A percentile compares a stretch with the other conserved stretches of the same genome.
These are phyloP conservation scores for Dentipellis fragilis DNA, from an alignment of 768 basidiomycete species.

Conservation along the genomic window DNA sequence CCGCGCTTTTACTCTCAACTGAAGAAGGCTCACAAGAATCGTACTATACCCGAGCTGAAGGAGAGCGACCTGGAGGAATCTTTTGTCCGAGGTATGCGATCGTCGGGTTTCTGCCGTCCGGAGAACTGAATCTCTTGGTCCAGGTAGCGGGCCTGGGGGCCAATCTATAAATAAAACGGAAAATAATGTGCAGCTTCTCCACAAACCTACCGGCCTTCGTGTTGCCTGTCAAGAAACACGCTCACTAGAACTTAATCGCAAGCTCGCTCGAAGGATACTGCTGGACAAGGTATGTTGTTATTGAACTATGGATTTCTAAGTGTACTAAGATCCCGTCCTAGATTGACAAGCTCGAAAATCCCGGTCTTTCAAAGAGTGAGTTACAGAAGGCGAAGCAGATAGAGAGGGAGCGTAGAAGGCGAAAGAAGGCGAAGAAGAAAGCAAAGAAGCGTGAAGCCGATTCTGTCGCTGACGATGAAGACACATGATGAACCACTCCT, in stretches of 20 bases:
- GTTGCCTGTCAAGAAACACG: slow-evolving; percentile 86
- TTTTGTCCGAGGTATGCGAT: slow-evolving; percentile 68
- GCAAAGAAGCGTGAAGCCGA: neutral
- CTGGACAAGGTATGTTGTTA: slow-evolving; percentile 49
- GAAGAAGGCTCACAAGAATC: slow-evolving; percentile 56
- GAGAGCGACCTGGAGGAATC: slow-evolving; percentile 81
- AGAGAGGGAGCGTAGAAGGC: slow-evolving; percentile 27
- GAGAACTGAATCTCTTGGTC: neutral
- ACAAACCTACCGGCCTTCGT: slow-evolving; percentile 81
- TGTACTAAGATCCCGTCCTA: slow-evolving; percentile 18
- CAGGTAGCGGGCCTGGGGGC: slow-evolving; percentile 90
- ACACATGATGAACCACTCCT: too few relatives aligned
- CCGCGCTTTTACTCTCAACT: slow-evolving; percentile 56
- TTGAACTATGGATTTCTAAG: neutral
- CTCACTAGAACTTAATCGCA: slow-evolving; percentile 70
- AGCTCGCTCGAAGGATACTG: slow-evolving; percentile 62
- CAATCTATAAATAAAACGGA: slow-evolving; percentile 95
- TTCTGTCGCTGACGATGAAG: neutral
- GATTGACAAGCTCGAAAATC: slow-evolving; percentile 66
- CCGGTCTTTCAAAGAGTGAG: slow-evolving; percentile 29
- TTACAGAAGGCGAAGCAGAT: slow-evolving; percentile 26
- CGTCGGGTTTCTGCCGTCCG: slow-evolving; percentile 1
- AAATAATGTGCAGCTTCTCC: slow-evolving; percentile 83
- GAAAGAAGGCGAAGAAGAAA: slow-evolving; percentile 22
- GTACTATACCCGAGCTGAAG: slow-evolving; percentile 53